phyloP scores from a whole-genome alignment of 108 stramenopile genomes.

The Asterionellopsis glacialis region DNA sequence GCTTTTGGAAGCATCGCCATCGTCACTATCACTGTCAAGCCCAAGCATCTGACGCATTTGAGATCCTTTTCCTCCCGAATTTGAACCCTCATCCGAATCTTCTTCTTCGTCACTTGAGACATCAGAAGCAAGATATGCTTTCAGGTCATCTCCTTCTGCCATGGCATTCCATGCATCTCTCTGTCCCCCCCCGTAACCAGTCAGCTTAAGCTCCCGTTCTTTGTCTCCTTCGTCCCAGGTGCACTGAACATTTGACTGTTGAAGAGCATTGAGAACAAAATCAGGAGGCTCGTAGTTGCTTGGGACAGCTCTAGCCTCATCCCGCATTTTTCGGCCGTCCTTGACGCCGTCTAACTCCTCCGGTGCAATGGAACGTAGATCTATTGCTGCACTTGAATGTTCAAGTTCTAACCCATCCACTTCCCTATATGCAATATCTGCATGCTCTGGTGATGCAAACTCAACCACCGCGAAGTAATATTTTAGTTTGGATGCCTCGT shows the following conservation, averaged over 20 bases:
- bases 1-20: conserved; percentile 4
- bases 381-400: conserved; percentile 84
- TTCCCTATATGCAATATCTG: conserved; percentile 82
- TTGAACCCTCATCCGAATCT: conserved; percentile 11
- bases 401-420: conserved; percentile 97
- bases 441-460: conserved; percentile 62
- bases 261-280: conserved; percentile 82
- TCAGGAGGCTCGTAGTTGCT: conserved; percentile 89
- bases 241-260: conserved; percentile 89
- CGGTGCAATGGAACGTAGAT: conserved; percentile 84
- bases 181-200: conserved; percentile 48
- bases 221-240: conserved; percentile 97
- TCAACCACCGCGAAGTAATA: conserved; percentile 96
- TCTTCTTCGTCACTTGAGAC: conserved; percentile 62
- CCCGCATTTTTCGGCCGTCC: conserved; percentile 60
- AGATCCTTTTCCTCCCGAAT: conserved; percentile 14
- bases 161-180: conserved; percentile 73
- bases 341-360: conserved; percentile 56
- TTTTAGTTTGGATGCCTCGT: conserved; percentile 91
- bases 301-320: conserved; percentile 67
- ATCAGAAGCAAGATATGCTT: conserved; percentile 87
- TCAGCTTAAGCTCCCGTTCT: conserved; percentile 79
- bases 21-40: conserved; percentile 22
- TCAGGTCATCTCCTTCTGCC: conserved; percentile 79
- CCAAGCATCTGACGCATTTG: conserved; percentile 25